Evolutionary conservation across 164 flowering plant species (phyloP), one percentile per base, ranked within the genome.

Genomic region (Vitis amurensis): DNA sequence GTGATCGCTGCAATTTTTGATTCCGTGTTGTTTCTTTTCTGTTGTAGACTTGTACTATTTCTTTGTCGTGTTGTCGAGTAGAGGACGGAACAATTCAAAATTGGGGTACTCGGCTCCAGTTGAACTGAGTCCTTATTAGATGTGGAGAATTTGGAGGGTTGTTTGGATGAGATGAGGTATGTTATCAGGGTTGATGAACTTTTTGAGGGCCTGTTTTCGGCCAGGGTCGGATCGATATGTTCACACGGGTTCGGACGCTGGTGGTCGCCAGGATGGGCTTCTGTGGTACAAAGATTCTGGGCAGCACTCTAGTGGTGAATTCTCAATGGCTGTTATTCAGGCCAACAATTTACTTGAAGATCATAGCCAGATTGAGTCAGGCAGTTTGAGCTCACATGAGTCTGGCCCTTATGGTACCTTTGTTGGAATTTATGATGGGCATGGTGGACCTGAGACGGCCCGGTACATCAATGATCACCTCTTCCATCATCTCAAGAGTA

Each of bases 381-480:
- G 91, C 11, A 68, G 82, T 57, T 59, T 87, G 74, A 84, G 91
- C 71, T 67, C 76, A 9, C 60, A 67, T 19, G 89, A 87, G 48
- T 76, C 84, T 1, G 89, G 91, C 0, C 89, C 91, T 15, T 76
- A 66, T 77, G 93, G 93, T 13, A 87, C 88, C 31, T 89, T 89
- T 66, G 74, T 87, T 23, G 93, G 93, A 12, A 52, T 85, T 49
- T 89, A 89, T 71, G 93, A 89, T 73, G 93, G 91, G 52, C 92
- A 87, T 72, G 90, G 92, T 14, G 90, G 92, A 10, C 90, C 88
- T 7, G 90, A 88, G 82, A 84, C 93, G 0, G 78, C 90, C 1
- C 85, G 89, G n/a, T 88, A 58, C 19, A 16, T 58, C 19, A 58
- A 58, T 58, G 27, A 58, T 58, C 61, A 58, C 61, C 61, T 58